Percentiles rank a stretch among this genome's conserved stretches.
Evolutionary conservation across 1,139 yeast genomes (phyloP).

Genomic region (Blastobotrys buckinghamii): DNA sequence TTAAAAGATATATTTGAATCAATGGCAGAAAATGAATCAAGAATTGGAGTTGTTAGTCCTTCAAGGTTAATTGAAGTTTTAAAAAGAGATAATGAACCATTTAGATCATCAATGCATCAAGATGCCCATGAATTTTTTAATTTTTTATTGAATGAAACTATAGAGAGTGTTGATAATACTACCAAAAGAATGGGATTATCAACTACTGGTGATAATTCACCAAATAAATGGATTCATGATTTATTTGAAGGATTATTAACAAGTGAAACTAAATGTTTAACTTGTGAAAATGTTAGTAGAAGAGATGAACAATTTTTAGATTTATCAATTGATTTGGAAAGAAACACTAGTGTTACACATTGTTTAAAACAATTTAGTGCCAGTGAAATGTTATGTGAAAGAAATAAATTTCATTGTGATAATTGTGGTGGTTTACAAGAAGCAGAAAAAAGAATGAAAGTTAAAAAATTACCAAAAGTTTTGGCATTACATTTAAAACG

Average conservation of each 20-base stretch:
- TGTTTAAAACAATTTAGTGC: conserved; percentile 77
- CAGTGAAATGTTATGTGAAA: conserved; percentile 76
- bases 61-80: conserved; percentile 62
- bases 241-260: conserved; percentile 82
- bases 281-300: conserved; percentile 82
- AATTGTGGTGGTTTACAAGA: conserved; percentile 87
- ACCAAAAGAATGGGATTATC: conserved; percentile 11
- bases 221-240: conserved; percentile 54
- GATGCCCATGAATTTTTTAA: conserved; percentile 97
- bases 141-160: conserved; percentile 72
- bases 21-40: conserved; percentile 64
- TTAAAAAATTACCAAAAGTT: conserved; percentile 71
- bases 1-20: conserved; percentile 81
- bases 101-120: conserved; percentile 91
- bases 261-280: conserved; percentile 82
- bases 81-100: conserved; percentile 75
- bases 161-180: conserved; percentile 53
- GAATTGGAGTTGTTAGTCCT: conserved; percentile 84
- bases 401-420: conserved; percentile 91
- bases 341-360: conserved; percentile 66
- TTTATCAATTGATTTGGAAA: conserved; percentile 77
- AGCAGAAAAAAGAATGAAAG: conserved; percentile 86
- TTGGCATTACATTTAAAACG: conserved; percentile 82
- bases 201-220: conserved; percentile 29
- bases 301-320: conserved; percentile 85